Base-by-base conservation (phyloP, 2,329 filamentous ascomycete genomes). In the Colletotrichum neosansevieriae region DNA sequence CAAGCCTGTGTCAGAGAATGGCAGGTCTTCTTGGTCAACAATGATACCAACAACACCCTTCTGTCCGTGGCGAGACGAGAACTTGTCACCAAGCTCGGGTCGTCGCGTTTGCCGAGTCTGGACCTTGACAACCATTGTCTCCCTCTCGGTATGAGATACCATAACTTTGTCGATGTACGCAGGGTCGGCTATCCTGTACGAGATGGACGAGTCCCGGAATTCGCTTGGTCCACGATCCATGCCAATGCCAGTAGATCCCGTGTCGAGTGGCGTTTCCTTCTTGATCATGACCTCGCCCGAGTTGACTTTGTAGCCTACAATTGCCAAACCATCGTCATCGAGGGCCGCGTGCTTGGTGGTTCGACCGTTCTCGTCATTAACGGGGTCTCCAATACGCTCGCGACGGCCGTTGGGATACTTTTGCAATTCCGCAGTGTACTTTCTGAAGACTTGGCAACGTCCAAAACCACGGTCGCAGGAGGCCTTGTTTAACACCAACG, bases 21-120 rank as follows among this genome's bases (percentile, higher is more conserved):
- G 96, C 89, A 99, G 92, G 77, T 99, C 96, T 76, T 96, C 94
- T 81, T 98, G 95, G 71, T 97, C 93, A 17, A 95, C 94, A 67
- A 99, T 98, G 74, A 98, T 95, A 64, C 96, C 96, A 1, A 97
- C 94, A 19, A 98, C 96, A 83, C 96, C 96, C 80, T 99, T 99
- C 76, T 99, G 96, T 19, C 96, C 96, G 86, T 99, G 96, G 68
- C 96, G 93, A 58, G 96, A 99, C 0, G 94, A 98, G 82, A 99
- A 99, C 78, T 99, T 99, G 86, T 99, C 96, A 60, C 96, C 96
- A 3, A 99, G 88, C 79, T 99, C 97, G 0, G 96, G 96, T 5
- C 94, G 89, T 47, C 97, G 90, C 0, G 97, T 99, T 79, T 99
- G 97, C n/a, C 97, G 88, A 0, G 94, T 97, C 76, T 98, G 92